Base-by-base conservation (phyloP, 495 filamentous ascomycete species). In the Aspergillus sclerotiicarbonarius region DNA sequence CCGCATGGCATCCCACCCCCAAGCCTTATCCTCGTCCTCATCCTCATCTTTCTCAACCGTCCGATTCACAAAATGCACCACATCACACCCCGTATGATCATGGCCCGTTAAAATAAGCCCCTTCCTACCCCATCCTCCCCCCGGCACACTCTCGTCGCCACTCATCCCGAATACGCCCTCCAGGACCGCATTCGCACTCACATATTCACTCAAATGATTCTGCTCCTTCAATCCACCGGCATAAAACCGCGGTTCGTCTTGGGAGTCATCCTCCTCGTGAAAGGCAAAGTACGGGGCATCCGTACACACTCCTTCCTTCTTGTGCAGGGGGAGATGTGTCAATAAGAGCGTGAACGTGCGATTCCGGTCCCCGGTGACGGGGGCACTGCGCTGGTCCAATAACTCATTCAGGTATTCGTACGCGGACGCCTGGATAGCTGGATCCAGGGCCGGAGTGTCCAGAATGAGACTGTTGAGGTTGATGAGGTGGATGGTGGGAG, bases 41-140 rank as follows among this genome's bases (percentile, higher is more conserved):
- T 56, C 31, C 35, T 51, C 57, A 5, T n/a, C 32, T 25, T 2
- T 20, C 21, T 4, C 19, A 12, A 7, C 21, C 7, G 2, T 29
- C 21, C 46, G 81, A 63, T 87, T 82, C 54, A 90, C 81, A 62
- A 80, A 91, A 74, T 98, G 94, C 50, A 87, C 85, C 0, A 84
- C 87, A 70, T 97, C 92, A 64, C 94, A 98, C 3, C 94, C 94
- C 55, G 89, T 87, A 64, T 98, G 94, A 65, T 98, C 94, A 63
- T 98, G 94, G 0, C 94, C 94, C 13, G 90, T 96, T 6, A 98
- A 72, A 12, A 98, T 84, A 9, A 98, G 67, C 0, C 87, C 87
- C 10, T 84, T 86, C 15, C 87, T 75, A 3, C 90, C 90, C 32
- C 69, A 68, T 4, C 88, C 89, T 10, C 71, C 66, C 10, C 71